Conservation (phyloP, 2,329 filamentous ascomycete genomes). For the Ceratocystis harringtonii region DNA sequence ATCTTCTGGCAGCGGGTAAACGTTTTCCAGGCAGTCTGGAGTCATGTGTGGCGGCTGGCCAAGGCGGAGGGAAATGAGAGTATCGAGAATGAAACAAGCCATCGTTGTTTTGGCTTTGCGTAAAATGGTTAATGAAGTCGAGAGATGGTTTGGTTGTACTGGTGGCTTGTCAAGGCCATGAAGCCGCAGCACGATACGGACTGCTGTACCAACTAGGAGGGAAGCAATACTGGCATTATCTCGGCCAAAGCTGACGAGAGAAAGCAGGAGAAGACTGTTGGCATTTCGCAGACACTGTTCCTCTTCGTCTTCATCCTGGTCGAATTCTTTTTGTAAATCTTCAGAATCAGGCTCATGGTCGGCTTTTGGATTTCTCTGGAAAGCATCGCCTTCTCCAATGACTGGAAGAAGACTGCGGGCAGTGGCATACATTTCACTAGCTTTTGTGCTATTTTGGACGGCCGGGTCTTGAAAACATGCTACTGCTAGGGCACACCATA, state of each 20-base stretch:
- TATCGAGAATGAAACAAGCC: constrained; percentile 49
- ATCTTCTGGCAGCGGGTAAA: constrained; percentile 43
- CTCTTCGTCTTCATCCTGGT: constrained; percentile 30
- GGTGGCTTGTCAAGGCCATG: constrained; percentile 11
- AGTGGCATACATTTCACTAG: constrained; percentile 33
- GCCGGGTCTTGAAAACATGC: constrained; percentile 38
- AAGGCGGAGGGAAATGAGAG: constrained; percentile 37
- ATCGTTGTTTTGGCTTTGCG: constrained; percentile 24
- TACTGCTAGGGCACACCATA: constrained; percentile 46
- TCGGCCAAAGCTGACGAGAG: constrained; percentile 47
- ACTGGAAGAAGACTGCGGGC: constrained; percentile 35
- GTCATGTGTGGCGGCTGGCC: constrained; percentile 36
- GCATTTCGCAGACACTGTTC: constrained; percentile 28
- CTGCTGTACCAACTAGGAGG: constrained; percentile 49
- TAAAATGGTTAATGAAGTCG: constrained; percentile 17
- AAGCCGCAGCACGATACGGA: constrained; percentile 29
- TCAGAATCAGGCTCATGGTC: neutral
- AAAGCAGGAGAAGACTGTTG: constrained; percentile 39
- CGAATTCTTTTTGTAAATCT: neutral
- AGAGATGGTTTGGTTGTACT: constrained; percentile 1
- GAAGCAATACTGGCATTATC: constrained; percentile 45
- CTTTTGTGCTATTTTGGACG: constrained; percentile 20
- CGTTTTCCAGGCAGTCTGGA: constrained; percentile 30
- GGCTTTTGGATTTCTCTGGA: neutral
- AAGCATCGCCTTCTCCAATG: constrained; percentile 8